Evolutionary conservation across 352 stramenopile genomes (phyloP).

Genomic region (Phytophthora idaei): DNA sequence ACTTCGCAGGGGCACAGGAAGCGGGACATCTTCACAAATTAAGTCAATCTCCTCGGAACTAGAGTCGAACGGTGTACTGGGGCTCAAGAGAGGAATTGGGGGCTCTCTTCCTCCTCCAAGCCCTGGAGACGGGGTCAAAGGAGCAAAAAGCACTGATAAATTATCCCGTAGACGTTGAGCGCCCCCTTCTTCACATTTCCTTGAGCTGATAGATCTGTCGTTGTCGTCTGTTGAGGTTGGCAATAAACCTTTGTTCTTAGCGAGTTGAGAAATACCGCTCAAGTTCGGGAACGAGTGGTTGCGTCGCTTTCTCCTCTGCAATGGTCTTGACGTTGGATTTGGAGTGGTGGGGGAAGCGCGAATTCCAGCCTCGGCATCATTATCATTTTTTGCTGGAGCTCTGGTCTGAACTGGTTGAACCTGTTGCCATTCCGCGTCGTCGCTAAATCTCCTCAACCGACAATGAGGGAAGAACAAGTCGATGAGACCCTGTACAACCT

Average conservation of each 20-base stretch:
- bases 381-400: constrained; percentile 25
- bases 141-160: constrained; percentile 30
- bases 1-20: constrained; percentile 47
- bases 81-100: constrained; percentile 11
- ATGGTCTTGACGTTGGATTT: constrained; percentile 1
- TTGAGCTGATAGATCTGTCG: constrained; percentile 11
- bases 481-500: constrained; percentile 56
- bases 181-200: constrained; percentile 23
- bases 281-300: constrained; percentile 76
- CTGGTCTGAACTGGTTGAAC: constrained; percentile 10
- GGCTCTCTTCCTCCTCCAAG: constrained; percentile 9
- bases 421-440: constrained; percentile 51
- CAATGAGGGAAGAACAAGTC: constrained; percentile 79
- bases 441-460: constrained; percentile 63
- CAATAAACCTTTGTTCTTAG: constrained; percentile 26
- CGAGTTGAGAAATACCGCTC: constrained; percentile 29
- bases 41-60: constrained; percentile 46
- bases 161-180: constrained; percentile 32
- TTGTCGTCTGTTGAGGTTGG: constrained; percentile 28
- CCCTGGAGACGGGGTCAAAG: constrained; percentile 11
- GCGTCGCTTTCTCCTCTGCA: constrained; percentile 47
- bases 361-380: constrained; percentile 29
- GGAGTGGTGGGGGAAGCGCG: constrained; percentile 4
- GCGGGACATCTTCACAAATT: constrained; percentile 45
- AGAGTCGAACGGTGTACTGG: constrained; percentile 20